Evolutionary conservation across 257 asterid species (phyloP).

Genomic region (Cinchona pubescens): DNA sequence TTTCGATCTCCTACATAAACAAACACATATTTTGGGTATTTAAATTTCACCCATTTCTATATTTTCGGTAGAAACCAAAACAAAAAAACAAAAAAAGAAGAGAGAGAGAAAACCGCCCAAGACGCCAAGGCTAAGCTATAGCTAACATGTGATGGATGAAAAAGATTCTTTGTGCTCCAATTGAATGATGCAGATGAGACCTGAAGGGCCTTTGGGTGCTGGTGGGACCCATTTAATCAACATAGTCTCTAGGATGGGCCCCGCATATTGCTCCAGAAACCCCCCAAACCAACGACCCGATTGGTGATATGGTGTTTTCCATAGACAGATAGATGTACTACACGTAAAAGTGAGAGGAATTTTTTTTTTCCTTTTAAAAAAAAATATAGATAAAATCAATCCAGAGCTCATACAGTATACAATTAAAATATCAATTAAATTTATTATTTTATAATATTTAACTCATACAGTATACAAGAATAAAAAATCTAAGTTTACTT

Average conservation of each 20-base stretch:
- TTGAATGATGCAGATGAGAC: slow-evolving; percentile 21
- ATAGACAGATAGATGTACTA: too few species aligned
- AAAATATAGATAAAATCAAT: too few species aligned
- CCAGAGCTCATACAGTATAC: too few species aligned
- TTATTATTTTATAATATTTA: too few species aligned
- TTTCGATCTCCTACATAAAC: too few species aligned
- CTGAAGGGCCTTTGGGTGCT: neutral
- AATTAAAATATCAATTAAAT: too few species aligned
- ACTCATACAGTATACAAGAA: too few species aligned
- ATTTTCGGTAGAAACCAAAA: neutral
- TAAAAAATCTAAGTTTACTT: too few species aligned
- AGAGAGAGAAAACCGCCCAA: neutral
- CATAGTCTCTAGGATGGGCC: slow-evolving; percentile 25
- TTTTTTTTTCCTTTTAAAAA: neutral
- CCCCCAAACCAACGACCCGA: neutral
- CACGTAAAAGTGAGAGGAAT: too few species aligned
- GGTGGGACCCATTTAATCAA: slow-evolving; percentile 30
- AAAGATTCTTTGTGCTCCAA: slow-evolving; percentile 25
- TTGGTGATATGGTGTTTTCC: too few species aligned
- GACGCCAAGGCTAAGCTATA: neutral
- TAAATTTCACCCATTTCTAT: neutral
- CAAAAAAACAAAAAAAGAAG: too few species aligned
- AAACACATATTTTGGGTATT: neutral
- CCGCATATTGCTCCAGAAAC: neutral
- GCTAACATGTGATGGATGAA: slow-evolving; percentile 25